Evolutionary conservation across 2,329 filamentous ascomycete genomes (phyloP).

Genomic region (Beauveria bassiana): DNA sequence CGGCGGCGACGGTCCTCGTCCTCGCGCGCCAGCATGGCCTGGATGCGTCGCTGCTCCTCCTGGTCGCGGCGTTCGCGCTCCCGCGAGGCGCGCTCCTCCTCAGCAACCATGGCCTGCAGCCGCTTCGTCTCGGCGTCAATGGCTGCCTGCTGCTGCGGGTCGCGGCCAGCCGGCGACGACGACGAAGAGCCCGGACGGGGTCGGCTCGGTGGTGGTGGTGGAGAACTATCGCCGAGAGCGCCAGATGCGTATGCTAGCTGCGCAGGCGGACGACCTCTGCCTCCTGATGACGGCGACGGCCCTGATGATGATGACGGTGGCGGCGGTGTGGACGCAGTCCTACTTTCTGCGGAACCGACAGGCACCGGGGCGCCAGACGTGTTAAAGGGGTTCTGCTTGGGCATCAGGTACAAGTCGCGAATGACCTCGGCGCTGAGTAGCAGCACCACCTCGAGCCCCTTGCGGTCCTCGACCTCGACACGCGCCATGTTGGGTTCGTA

Average conservation of each 20-base stretch:
- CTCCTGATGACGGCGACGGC: slow-evolving; percentile 14
- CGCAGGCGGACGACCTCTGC: slow-evolving; percentile 16
- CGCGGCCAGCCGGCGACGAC: slow-evolving; percentile 20
- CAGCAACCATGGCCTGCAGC: slow-evolving; percentile 47
- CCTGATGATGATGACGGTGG: slow-evolving; percentile 32
- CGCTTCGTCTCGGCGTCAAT: slow-evolving; percentile 74
- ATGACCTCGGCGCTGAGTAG: slow-evolving; percentile 56
- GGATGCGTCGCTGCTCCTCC: slow-evolving; percentile 47
- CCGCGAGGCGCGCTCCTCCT: slow-evolving; percentile 43
- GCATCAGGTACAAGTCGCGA: slow-evolving; percentile 55
- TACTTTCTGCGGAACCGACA: not conserved
- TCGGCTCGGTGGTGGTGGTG: slow-evolving; percentile 42
- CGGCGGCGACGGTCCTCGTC: slow-evolving; percentile 46
- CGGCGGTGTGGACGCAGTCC: slow-evolving; percentile 14
- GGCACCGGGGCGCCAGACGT: slow-evolving; percentile 38
- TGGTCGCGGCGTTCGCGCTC: slow-evolving; percentile 50
- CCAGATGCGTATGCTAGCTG: slow-evolving; percentile 15
- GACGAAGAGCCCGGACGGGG: slow-evolving; percentile 30
- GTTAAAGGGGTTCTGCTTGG: slow-evolving; percentile 72
- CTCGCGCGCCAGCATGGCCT: slow-evolving; percentile 59
- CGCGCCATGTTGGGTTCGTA: slow-evolving; percentile 90
- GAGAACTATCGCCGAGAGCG: slow-evolving; percentile 14
- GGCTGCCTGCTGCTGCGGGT: slow-evolving; percentile 27
- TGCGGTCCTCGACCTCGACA: slow-evolving; percentile 88
- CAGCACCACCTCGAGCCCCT: slow-evolving; percentile 81